Percentiles rank a stretch among this genome's conserved stretches.
These are phyloP conservation scores for Afroboletus lepidellus DNA, from an alignment of 1,284 basidiomycete genomes.

Conservation along the genomic window DNA sequence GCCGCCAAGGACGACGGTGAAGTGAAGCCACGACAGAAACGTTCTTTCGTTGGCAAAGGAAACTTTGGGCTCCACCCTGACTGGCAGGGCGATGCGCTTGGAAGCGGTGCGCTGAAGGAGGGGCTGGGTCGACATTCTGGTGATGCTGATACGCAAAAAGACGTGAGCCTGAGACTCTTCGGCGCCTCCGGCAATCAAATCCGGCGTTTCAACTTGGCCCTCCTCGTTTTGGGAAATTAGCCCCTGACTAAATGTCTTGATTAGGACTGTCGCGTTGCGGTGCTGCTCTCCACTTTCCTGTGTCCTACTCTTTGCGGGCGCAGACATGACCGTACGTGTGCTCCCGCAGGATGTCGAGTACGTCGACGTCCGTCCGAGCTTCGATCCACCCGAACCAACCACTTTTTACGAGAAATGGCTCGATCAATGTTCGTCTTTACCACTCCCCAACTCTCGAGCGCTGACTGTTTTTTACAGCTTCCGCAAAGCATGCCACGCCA, in stretches of 20 bases:
- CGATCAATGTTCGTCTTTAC: constrained; percentile 45
- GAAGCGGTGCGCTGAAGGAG: constrained; percentile 94
- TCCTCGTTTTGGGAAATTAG: constrained; percentile 17
- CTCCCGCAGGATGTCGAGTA: constrained; percentile 27
- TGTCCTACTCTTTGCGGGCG: neutral
- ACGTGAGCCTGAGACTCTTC: constrained; percentile 1
- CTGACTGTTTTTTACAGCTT: constrained; percentile 39
- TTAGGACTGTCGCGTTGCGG: constrained; percentile 9
- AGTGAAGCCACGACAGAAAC: constrained; percentile 95
- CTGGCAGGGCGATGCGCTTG: constrained; percentile 93
- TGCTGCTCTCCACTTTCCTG: neutral
- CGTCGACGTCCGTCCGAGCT: constrained; percentile 19
- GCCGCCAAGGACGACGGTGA: constrained; percentile 91
- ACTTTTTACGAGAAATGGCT: constrained; percentile 52
- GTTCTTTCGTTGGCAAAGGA: constrained; percentile 96
- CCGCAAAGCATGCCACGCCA: constrained; percentile 46
- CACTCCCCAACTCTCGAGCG: neutral
- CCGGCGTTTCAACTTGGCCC: constrained; percentile 14
- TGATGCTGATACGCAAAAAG: constrained; percentile 11
- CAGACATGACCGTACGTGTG: constrained; percentile 11
- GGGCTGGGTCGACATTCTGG: constrained; percentile 88
- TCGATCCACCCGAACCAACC: constrained; percentile 16
- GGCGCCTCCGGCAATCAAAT: constrained; percentile 7
- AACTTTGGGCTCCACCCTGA: constrained; percentile 92
- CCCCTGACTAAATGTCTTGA: constrained; percentile 14